These are phyloP conservation scores for Sporothrix inflata DNA, from an alignment of 2,329 filamentous ascomycete species.

Conservation along the genomic window DNA sequence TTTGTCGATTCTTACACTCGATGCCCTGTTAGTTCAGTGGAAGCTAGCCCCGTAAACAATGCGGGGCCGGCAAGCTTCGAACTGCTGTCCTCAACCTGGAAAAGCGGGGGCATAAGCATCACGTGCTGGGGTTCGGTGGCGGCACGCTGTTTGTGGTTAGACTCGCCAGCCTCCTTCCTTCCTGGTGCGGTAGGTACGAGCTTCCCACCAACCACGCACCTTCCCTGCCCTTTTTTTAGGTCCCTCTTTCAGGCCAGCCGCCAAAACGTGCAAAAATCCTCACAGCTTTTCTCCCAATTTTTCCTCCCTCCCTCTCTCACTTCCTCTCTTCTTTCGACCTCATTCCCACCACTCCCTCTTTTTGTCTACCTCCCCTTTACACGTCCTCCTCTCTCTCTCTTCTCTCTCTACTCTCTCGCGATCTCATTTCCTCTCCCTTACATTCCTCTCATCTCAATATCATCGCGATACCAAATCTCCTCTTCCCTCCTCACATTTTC, in stretches of 20 bases:
- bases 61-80: neutral
- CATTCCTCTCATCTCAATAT: no score
- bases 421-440: neutral
- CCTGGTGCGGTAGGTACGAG: neutral
- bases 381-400: neutral
- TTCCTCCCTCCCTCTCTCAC: neutral
- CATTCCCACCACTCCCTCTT: neutral
- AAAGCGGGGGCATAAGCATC: slow-evolving; percentile 4
- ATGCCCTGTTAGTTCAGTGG: neutral
- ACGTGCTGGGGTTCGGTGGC: slow-evolving; percentile 19
- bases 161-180: slow-evolving; percentile 22
- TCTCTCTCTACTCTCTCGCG: neutral
- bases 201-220: slow-evolving; percentile 25
- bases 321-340: slow-evolving; percentile 13
- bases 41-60: neutral
- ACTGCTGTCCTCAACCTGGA: neutral
- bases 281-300: slow-evolving; percentile 16
- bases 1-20: neutral
- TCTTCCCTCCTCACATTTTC: neutral
- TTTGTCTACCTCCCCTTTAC: neutral
- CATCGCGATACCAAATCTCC: neutral
- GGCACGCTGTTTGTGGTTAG: slow-evolving; percentile 22
- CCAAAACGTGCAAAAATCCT: slow-evolving; percentile 25
- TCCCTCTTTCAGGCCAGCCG: neutral
- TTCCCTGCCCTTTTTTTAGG: slow-evolving; percentile 5